Evolutionary conservation across 805 yeast species (phyloP).

Genomic region (Barnettozyma pratensis): DNA sequence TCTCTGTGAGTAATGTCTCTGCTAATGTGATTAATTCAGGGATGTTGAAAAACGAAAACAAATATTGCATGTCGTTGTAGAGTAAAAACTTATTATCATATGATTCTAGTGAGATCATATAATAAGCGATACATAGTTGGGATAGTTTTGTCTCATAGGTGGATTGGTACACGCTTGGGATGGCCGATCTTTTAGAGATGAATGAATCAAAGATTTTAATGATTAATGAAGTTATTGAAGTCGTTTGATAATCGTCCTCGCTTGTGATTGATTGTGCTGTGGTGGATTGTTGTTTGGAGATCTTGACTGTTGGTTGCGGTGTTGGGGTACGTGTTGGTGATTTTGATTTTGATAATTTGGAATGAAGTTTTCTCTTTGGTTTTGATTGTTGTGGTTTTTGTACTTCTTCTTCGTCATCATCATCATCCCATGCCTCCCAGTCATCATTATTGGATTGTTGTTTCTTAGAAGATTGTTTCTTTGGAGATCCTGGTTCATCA

Average conservation of each 20-base stretch:
- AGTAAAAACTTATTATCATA: slow-evolving; percentile 14
- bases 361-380: slow-evolving; percentile 14
- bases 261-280: not conserved
- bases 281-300: not conserved
- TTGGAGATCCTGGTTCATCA: slow-evolving; percentile 1
- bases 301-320: not conserved
- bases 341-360: slow-evolving; percentile 14
- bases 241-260: slow-evolving; percentile 1
- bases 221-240: slow-evolving; percentile 11
- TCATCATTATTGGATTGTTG: slow-evolving; percentile 11
- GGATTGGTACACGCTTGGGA: slow-evolving; percentile 12
- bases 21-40: slow-evolving; percentile 39
- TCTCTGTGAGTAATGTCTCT: slow-evolving; percentile 18
- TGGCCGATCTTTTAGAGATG: slow-evolving; percentile 5
- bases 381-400: not conserved
- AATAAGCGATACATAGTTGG: slow-evolving; percentile 14
- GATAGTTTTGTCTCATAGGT: slow-evolving; percentile 9
- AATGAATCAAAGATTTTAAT: slow-evolving; percentile 14
- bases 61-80: slow-evolving; percentile 18
- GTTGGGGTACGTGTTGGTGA: slow-evolving; percentile 12
- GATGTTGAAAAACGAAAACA: slow-evolving; percentile 3
- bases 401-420: slow-evolving; percentile 10
- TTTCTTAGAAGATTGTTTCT: not conserved
- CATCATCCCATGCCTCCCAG: slow-evolving; percentile 24
- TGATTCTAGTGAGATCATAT: slow-evolving; percentile 15